phyloP scores from a whole-genome alignment of 257 asterid species.

The Solanum peruvianum region DNA sequence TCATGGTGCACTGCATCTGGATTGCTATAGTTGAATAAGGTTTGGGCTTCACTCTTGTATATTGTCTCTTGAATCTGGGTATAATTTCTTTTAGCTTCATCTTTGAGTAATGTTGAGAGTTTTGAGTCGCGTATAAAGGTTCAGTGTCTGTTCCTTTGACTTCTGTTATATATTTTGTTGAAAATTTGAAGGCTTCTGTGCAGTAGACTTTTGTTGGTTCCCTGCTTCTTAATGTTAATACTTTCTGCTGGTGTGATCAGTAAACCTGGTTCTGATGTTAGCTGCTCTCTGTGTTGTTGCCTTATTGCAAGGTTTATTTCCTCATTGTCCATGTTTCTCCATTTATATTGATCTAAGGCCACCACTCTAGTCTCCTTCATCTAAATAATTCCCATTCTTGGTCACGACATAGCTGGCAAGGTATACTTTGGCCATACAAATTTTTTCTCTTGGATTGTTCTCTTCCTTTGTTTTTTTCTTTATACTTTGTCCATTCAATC shows the following conservation, averaged over 20 bases:
- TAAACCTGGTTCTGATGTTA: not conserved
- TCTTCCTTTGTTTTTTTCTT: not conserved
- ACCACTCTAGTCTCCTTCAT: not conserved
- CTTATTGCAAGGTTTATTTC: not conserved
- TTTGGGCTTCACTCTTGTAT: conserved; percentile 18
- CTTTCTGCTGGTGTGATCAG: conserved; percentile 5
- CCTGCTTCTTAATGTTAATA: conserved; percentile 11
- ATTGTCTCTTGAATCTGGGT: not conserved
- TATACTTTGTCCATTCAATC: not conserved
- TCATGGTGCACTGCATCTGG: not conserved
- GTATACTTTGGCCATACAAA: not conserved
- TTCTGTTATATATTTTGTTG: not conserved
- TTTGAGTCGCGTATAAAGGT: not conserved
- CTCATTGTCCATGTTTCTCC: not conserved
- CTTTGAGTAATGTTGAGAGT: not conserved
- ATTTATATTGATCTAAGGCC: not conserved
- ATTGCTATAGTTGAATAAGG: conserved; percentile 8
- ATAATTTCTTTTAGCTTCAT: not conserved
- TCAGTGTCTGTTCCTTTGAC: not conserved
- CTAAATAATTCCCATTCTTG: not conserved
- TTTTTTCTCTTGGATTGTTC: not conserved
- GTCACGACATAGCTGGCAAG: not conserved
- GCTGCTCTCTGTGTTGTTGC: conserved; percentile 4
- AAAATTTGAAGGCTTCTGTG: not conserved
- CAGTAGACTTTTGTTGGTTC: conserved; percentile 15